Evolutionary conservation across 495 filamentous ascomycete genomes (phyloP), one percentile per base, ranked within the genome.

Genomic region (Tricharina praecox): DNA sequence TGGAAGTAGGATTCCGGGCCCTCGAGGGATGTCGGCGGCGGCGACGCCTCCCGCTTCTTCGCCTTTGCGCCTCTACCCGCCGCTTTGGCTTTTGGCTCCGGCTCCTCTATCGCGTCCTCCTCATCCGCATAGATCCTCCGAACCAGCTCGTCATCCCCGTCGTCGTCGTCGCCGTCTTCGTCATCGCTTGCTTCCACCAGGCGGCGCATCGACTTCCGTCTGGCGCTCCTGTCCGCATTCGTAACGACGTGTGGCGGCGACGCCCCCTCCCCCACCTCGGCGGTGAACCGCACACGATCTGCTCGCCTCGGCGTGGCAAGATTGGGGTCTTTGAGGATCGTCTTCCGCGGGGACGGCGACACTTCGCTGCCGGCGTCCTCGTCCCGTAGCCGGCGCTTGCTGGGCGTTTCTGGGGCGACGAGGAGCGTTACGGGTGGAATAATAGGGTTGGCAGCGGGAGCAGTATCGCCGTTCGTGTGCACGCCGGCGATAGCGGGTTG

Each of bases 1-100:
- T 78, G 85, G 60, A 97, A 96, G 61, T 93, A 97, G 42, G 77
- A 78, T 59, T 97, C 90, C 52, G 93, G 81, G 0, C 85, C 68
- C 18, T 86, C 81, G 3, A 96, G 69, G 50, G 87, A 74, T 23
- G 72, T 70, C 28, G 83, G 81, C 3, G 88, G 83, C 7, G 84
- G 62, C 7, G 52, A 49, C 44, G 40, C 39, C 45, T 61, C 50
- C 35, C 30, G 19, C 28, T 42, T 68, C 67, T 38, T 66, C 63
- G 3, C 54, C 64, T 35, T 66, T 63, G 24, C 66, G 64, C 30
- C 60, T 60, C 3, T 54, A 53, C 38, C 64, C 61, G 18, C 28
- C 32, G 9, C 47, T 44, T 19, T 23, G 9, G 24, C 19, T 36
- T 11, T 20, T n/a, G 33, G 57, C 42, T 39, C 58, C 44, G 56